Evolutionary conservation across 2,329 filamentous ascomycete species (phyloP).

Genomic region (Beauveria pseudobassiana): DNA sequence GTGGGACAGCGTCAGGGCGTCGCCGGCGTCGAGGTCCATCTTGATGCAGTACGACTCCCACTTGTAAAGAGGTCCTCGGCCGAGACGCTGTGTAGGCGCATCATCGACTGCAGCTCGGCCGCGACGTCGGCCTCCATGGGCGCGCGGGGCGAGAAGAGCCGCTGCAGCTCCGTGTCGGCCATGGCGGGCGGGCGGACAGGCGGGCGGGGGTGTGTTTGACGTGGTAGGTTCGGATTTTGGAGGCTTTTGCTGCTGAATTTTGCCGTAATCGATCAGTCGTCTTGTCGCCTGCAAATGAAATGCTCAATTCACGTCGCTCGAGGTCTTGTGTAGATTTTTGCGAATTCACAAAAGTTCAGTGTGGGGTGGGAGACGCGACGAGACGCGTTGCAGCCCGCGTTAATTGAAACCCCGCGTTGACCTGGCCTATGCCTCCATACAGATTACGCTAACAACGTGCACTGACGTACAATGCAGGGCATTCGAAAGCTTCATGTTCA

Average conservation of each 20-base stretch:
- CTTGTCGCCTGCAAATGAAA: neutral
- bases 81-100: conserved; percentile 72
- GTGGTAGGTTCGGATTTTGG: neutral
- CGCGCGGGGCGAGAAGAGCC: conserved; percentile 29
- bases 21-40: conserved; percentile 75
- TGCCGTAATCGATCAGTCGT: neutral
- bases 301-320: neutral
- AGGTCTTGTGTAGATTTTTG: neutral
- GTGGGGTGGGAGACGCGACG: conserved; percentile 12
- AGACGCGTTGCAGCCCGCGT: conserved; percentile 10
- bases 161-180: conserved; percentile 29
- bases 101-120: conserved; percentile 75
- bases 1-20: conserved; percentile 56
- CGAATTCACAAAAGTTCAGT: neutral
- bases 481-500: too few species aligned
- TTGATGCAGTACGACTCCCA: conserved; percentile 98
- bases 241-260: neutral
- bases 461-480: too few species aligned
- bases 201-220: neutral
- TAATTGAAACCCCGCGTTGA: conserved; percentile 7
- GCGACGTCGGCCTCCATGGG: conserved; percentile 69
- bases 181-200: conserved; percentile 19
- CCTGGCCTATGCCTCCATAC: neutral
- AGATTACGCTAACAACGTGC: neutral
- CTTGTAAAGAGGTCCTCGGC: conserved; percentile 90